These are phyloP conservation scores for Leucaena leucocephala DNA, from an alignment of 306 rosid species.

Conservation along the genomic window DNA sequence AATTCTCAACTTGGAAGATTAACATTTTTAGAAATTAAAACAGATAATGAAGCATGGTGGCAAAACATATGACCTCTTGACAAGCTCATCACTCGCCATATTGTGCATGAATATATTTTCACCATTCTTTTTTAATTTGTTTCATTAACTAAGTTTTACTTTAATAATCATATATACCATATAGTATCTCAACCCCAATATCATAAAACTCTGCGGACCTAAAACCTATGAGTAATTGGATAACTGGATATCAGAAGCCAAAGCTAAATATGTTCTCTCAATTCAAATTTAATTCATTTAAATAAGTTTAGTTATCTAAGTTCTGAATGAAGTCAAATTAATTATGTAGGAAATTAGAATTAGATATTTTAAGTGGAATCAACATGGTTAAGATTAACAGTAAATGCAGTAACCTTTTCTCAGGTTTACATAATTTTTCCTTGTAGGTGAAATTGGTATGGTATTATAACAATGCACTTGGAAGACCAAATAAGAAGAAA, in stretches of 20 bases:
- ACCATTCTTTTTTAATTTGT: background rate
- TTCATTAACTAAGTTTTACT: background rate
- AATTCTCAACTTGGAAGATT: constrained; percentile 2
- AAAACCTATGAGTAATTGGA: constrained; percentile 3
- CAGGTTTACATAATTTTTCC: constrained; percentile 29
- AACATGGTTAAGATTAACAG: constrained; percentile 14
- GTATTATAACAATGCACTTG: constrained; percentile 96
- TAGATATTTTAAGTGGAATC: constrained; percentile 1
- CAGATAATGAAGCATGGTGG: background rate
- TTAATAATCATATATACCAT: background rate
- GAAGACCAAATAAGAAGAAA: constrained; percentile 89
- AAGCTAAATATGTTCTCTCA: constrained; percentile 28
- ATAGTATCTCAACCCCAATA: background rate
- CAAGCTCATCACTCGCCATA: background rate
- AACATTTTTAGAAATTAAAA: background rate
- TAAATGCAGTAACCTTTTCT: constrained; percentile 7
- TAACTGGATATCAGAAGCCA: constrained; percentile 20
- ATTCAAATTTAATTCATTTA: constrained; percentile 4
- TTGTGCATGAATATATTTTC: background rate
- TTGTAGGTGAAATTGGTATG: constrained; percentile 94
- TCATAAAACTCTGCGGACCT: background rate
- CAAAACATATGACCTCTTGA: background rate
- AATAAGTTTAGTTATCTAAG: constrained; percentile 8
- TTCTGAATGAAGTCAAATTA: constrained; percentile 5
- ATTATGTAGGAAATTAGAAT: constrained; percentile 15